Percentiles rank a stretch among this genome's conserved stretches.
phyloP scores from a whole-genome alignment of 345 rosid genomes.

The Triadica sebifera region DNA sequence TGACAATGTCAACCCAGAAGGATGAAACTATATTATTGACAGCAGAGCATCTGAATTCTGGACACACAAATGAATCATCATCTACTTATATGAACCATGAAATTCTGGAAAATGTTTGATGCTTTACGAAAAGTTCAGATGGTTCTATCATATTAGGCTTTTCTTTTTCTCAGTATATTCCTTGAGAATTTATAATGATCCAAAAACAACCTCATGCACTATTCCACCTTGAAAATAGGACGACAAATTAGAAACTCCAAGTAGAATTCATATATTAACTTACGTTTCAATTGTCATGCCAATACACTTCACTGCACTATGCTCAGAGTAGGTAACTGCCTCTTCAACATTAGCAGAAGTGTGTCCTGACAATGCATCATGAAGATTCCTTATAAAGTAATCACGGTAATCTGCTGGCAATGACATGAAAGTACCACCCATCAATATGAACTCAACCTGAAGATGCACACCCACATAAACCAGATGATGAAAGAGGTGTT shows the following conservation, averaged over 20 bases:
- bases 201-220: constrained; percentile 5
- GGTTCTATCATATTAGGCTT: not conserved
- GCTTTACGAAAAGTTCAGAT: not conserved
- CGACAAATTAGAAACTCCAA: not conserved
- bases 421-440: constrained; percentile 99
- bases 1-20: not conserved
- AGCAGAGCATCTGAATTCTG: constrained; percentile 1
- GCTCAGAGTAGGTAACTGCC: constrained; percentile 96
- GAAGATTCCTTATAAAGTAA: constrained; percentile 90
- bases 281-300: constrained; percentile 99
- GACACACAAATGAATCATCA: not conserved
- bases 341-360: constrained; percentile 93
- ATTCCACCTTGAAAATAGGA: not conserved
- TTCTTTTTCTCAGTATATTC: not conserved
- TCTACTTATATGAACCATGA: not conserved
- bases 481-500: not conserved
- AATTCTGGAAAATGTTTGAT: not conserved
- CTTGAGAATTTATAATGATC: not conserved
- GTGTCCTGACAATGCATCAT: constrained; percentile 95
- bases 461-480: constrained; percentile 14
- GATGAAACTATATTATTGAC: not conserved
- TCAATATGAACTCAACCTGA: constrained; percentile 96
- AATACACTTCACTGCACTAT: constrained; percentile 86
- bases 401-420: constrained; percentile 94
- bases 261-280: constrained; percentile 29